Evolutionary conservation across 768 basidiomycete species (phyloP).

Genomic region (Tylopilus balloui): DNA sequence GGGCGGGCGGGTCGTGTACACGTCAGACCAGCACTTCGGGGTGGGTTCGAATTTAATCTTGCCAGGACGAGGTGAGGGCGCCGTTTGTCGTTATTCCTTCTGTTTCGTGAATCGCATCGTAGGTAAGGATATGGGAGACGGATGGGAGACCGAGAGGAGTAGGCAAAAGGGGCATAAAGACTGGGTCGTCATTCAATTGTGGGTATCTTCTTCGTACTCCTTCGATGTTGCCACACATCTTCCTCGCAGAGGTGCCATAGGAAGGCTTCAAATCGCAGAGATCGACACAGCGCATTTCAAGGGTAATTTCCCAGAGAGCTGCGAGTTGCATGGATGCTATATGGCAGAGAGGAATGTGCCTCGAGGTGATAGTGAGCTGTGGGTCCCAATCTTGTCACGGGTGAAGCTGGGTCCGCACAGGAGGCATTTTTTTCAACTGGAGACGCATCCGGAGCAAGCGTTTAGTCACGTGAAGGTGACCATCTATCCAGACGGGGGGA

Average conservation of each 20-base stretch:
- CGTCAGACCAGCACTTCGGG: slow-evolving; percentile 95
- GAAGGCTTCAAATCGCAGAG: slow-evolving; percentile 70
- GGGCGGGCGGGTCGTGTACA: slow-evolving; percentile 78
- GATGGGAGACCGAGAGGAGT: slow-evolving; percentile 97
- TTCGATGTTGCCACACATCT: neutral
- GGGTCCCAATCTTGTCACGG: slow-evolving; percentile 71
- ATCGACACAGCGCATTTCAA: slow-evolving; percentile 95
- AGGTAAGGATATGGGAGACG: slow-evolving; percentile 93
- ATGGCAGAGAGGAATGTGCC: slow-evolving; percentile 33
- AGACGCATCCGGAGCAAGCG: slow-evolving; percentile 49
- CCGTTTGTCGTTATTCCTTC: neutral
- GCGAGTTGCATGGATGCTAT: slow-evolving; percentile 64
- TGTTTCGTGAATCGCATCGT: neutral
- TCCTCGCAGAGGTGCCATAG: slow-evolving; percentile 65
- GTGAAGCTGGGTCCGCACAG: slow-evolving; percentile 85
- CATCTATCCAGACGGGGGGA: slow-evolving; percentile 92
- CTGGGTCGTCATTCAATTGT: slow-evolving; percentile 90
- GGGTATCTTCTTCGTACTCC: slow-evolving; percentile 16
- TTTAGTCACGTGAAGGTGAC: slow-evolving; percentile 87
- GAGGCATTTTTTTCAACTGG: slow-evolving; percentile 85
- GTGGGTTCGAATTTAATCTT: slow-evolving; percentile 86
- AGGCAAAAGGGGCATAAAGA: slow-evolving; percentile 77
- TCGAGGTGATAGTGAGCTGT: slow-evolving; percentile 41
- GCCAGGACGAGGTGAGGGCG: slow-evolving; percentile 72
- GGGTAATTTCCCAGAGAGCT: slow-evolving; percentile 91